Evolutionary conservation across 768 basidiomycete genomes (phyloP).

Genomic region (Porphyrellus cyaneotinctus): DNA sequence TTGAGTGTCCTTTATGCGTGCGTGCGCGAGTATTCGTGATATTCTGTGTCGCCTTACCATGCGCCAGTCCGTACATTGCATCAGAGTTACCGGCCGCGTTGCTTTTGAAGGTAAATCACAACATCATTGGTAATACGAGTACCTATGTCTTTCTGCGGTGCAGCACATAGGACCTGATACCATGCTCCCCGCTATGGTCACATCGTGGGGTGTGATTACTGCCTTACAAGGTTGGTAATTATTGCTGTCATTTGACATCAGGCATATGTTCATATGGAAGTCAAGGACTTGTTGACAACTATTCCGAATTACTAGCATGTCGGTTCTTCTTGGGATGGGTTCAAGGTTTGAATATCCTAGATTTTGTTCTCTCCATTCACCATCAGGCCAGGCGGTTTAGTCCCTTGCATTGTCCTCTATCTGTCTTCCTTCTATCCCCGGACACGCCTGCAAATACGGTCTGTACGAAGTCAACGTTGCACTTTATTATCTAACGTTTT

Average conservation of each 20-base stretch:
- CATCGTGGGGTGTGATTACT: not conserved
- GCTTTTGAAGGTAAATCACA: not conserved
- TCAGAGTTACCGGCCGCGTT: not conserved
- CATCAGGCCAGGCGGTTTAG: constrained; percentile 45
- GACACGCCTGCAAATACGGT: constrained; percentile 23
- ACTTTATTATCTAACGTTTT: not conserved
- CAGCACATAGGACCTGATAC: constrained; percentile 1
- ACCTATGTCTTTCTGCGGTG: not conserved
- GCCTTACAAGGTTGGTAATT: not conserved
- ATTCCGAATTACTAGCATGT: constrained; percentile 49
- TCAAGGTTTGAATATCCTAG: constrained; percentile 44
- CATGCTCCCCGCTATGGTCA: not conserved
- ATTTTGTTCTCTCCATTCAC: not conserved
- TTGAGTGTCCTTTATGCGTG: constrained; percentile 25
- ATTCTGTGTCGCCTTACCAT: not conserved
- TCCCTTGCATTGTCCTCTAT: constrained; percentile 54
- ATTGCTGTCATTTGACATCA: not conserved
- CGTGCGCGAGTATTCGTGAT: not conserved
- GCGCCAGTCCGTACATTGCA: not conserved
- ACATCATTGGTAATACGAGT: not conserved
- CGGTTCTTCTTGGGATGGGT: constrained; percentile 52
- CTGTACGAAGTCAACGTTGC: not conserved
- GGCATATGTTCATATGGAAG: not conserved
- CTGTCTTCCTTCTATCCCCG: constrained; percentile 47
- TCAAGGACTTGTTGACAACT: constrained; percentile 44